Conservation (phyloP, 2,329 filamentous ascomycete species). For the Fusarium mundagurra region DNA sequence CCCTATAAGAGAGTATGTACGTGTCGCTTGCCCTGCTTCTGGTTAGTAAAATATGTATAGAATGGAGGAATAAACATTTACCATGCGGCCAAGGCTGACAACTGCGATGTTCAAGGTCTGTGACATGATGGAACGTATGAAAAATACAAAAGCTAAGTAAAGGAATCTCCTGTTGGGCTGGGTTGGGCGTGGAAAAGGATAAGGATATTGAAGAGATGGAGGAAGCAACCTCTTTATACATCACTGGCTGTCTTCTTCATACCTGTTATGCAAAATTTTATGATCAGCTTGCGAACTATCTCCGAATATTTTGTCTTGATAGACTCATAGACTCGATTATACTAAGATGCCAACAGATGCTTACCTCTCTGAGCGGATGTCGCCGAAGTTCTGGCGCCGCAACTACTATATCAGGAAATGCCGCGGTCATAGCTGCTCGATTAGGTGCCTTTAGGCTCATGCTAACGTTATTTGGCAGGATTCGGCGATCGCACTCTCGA, state of each 20-base stretch:
- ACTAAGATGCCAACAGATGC: rapidly evolving
- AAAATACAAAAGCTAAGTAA: rapidly evolving
- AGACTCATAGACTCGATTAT: too few species aligned
- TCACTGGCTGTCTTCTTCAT: background rate
- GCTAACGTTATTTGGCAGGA: background rate
- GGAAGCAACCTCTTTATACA: rapidly evolving
- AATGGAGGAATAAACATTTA: background rate
- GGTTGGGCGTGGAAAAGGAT: background rate
- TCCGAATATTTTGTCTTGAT: background rate
- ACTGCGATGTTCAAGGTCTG: constrained; percentile 25
- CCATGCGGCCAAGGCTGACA: constrained; percentile 34
- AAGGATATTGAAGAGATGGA: background rate
- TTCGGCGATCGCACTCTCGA: rapidly evolving
- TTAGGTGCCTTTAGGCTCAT: rapidly evolving
- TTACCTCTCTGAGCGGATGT: background rate
- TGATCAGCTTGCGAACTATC: background rate
- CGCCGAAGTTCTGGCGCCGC: rapidly evolving
- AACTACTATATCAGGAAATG: rapidly evolving
- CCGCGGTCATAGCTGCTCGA: rapidly evolving
- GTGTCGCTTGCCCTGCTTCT: constrained; percentile 17
- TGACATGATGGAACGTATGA: background rate
- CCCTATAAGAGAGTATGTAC: constrained; percentile 23
- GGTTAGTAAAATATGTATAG: rapidly evolving
- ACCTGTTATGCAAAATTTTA: rapidly evolving
- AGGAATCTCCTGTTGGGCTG: rapidly evolving